phyloP scores from a whole-genome alignment of 2,329 filamentous ascomycete genomes.

The Penicillium sp. region DNA sequence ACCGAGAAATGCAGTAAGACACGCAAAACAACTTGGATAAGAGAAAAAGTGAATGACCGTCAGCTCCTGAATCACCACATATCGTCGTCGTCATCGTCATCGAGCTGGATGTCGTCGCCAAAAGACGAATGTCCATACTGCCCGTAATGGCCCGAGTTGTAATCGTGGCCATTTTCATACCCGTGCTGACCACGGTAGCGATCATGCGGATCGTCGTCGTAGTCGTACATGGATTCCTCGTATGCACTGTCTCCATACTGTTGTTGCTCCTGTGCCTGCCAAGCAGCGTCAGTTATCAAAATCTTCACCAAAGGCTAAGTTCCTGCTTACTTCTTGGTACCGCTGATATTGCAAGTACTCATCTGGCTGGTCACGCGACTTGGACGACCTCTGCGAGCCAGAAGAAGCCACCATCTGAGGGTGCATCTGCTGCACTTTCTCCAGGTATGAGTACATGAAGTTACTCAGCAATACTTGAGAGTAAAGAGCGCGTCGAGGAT shows the following conservation, averaged over 20 bases:
- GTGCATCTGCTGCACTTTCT: slow-evolving; percentile 98
- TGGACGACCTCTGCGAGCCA: slow-evolving; percentile 65
- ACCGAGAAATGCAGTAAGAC: slow-evolving; percentile 30
- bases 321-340: slow-evolving; percentile 50
- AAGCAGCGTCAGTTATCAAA: slow-evolving; percentile 12
- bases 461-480: slow-evolving; percentile 97
- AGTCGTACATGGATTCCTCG: slow-evolving; percentile 58
- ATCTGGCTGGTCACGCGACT: slow-evolving; percentile 44
- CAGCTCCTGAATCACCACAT: slow-evolving; percentile 51
- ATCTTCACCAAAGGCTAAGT: background rate
- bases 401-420: slow-evolving; percentile 89
- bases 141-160: slow-evolving; percentile 39
- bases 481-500: slow-evolving; percentile 85
- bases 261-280: slow-evolving; percentile 32
- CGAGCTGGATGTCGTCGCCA: slow-evolving; percentile 47
- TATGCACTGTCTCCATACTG: slow-evolving; percentile 49
- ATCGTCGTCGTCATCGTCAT: slow-evolving; percentile 51
- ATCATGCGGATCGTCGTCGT: slow-evolving; percentile 50
- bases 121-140: slow-evolving; percentile 47
- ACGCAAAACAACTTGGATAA: slow-evolving; percentile 27
- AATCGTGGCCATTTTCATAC: slow-evolving; percentile 44
- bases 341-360: slow-evolving; percentile 52
- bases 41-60: slow-evolving; percentile 22
- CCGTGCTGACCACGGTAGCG: slow-evolving; percentile 43
- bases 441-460: slow-evolving; percentile 99